A percentile compares a stretch with the other conserved stretches of the same genome.
These are phyloP conservation scores for Paecilomyces sp. DNA, from an alignment of 2,329 filamentous ascomycete genomes.

Conservation along the genomic window DNA sequence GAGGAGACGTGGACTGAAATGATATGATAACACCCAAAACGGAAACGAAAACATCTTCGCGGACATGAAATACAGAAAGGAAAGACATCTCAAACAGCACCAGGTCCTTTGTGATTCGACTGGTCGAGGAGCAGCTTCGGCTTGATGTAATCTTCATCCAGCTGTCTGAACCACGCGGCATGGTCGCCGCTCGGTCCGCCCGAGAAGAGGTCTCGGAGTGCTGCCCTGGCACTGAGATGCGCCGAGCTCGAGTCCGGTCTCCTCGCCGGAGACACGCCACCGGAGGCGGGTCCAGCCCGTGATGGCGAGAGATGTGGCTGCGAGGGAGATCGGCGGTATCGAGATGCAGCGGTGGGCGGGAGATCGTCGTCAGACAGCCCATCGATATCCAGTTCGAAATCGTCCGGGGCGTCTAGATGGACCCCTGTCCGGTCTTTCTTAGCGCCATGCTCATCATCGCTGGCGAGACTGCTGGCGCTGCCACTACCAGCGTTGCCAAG, in stretches of 20 bases:
- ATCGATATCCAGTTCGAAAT: conserved; percentile 35
- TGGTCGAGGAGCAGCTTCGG: conserved; percentile 80
- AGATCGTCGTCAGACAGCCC: conserved; percentile 50
- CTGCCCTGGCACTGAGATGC: conserved; percentile 63
- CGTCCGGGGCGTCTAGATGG: conserved; percentile 21
- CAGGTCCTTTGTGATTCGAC: conserved; percentile 35
- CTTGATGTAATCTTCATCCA: conserved; percentile 96
- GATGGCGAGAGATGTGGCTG: conserved; percentile 19
- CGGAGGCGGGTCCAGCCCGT: conserved; percentile 9
- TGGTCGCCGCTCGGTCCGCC: conserved; percentile 71
- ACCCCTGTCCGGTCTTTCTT: conserved; percentile 26
- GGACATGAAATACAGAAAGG: conserved; percentile 2
- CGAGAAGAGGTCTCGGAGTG: conserved; percentile 72
- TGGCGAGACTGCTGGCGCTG: conserved; percentile 36
- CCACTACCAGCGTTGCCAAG: conserved; percentile 36
- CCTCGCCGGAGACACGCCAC: conserved; percentile 20
- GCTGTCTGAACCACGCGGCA: conserved; percentile 78
- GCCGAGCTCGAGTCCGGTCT: conserved; percentile 12
- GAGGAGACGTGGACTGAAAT: neutral
- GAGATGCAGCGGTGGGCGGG: conserved; percentile 46
- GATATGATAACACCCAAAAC: neutral
- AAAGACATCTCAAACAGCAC: conserved; percentile 23
- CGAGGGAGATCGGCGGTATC: conserved; percentile 29
- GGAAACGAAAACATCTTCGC: neutral
- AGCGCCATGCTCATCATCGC: conserved; percentile 43